Conservation (phyloP, 306 rosid species). For the Pachyrhizus erosus region DNA sequence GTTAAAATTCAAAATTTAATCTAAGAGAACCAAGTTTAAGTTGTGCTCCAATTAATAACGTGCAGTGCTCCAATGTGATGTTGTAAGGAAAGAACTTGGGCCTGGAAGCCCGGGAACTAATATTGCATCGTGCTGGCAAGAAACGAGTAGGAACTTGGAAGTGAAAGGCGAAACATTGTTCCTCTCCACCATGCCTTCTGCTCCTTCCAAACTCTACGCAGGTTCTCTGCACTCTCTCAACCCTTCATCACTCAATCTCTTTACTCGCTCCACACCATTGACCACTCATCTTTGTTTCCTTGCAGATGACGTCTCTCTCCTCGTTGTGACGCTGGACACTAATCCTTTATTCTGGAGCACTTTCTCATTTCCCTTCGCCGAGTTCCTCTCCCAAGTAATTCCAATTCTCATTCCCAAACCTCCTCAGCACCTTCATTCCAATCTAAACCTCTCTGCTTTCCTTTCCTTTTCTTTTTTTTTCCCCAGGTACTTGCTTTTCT, state of each 20-base stretch:
- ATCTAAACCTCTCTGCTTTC: not conserved
- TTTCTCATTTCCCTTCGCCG: conserved; percentile 71
- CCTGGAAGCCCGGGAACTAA: not conserved
- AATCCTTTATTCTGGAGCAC: conserved; percentile 91
- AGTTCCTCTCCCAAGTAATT: conserved; percentile 82
- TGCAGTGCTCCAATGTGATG: too few species aligned
- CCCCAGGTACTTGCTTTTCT: conserved; percentile 80
- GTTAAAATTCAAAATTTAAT: too few species aligned
- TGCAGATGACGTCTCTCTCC: conserved; percentile 92
- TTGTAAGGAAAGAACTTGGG: not conserved
- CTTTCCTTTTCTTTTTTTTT: not conserved
- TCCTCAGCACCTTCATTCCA: not conserved
- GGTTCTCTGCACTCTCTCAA: conserved; percentile 44
- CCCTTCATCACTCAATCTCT: not conserved
- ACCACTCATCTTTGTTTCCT: conserved; percentile 15
- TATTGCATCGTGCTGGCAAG: not conserved
- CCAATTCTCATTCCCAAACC: not conserved
- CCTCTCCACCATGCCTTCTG: conserved; percentile 63
- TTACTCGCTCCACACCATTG: not conserved
- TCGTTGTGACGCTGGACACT: conserved; percentile 81
- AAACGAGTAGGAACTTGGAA: not conserved
- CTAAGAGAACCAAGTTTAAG: too few species aligned
- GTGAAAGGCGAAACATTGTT: conserved; percentile 17
- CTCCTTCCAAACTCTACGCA: conserved; percentile 78
- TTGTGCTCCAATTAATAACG: too few species aligned